phyloP scores from a whole-genome alignment of 2,329 filamentous ascomycete species.

The Fusarium bactridioides region DNA sequence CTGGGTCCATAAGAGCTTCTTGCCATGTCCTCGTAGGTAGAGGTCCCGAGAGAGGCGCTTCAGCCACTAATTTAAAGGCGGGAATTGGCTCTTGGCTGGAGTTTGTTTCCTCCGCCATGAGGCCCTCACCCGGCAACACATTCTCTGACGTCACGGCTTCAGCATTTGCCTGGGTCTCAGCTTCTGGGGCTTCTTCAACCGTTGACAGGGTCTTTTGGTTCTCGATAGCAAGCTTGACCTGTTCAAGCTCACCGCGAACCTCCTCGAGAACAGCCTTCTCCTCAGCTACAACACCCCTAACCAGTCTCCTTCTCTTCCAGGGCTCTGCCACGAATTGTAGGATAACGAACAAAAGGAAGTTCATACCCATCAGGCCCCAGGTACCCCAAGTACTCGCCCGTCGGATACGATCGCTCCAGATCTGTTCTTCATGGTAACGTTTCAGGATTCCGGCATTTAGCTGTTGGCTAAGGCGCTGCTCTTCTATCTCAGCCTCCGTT shows the following conservation, averaged over 20 bases:
- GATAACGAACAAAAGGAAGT: constrained; percentile 86
- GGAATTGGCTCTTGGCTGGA: neutral
- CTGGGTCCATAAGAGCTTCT: constrained; percentile 52
- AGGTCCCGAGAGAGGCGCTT: neutral
- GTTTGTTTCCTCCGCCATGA: neutral
- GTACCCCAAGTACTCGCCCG: constrained; percentile 98
- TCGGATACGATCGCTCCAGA: constrained; percentile 97
- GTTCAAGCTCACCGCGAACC: constrained; percentile 53
- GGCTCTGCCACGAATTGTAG: constrained; percentile 92
- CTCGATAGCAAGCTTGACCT: constrained; percentile 44
- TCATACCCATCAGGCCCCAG: constrained; percentile 97
- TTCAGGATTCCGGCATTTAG: constrained; percentile 85
- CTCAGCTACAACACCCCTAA: constrained; percentile 82
- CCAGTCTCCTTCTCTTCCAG: constrained; percentile 83
- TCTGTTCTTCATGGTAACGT: constrained; percentile 98
- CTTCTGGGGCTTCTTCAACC: constrained; percentile 8
- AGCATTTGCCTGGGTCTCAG: neutral
- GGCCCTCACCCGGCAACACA: neutral
- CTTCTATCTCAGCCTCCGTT: constrained; percentile 77
- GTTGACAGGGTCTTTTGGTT: constrained; percentile 34
- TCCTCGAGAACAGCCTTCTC: constrained; percentile 67
- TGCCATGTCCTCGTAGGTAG: constrained; percentile 49
- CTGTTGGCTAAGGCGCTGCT: constrained; percentile 78
- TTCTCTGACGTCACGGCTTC: constrained; percentile 15
- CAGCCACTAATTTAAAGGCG: constrained; percentile 5